Evolutionary conservation across 768 basidiomycete species (phyloP), one percentile per base, ranked within the genome.

Genomic region (Leccinum imitatum): DNA sequence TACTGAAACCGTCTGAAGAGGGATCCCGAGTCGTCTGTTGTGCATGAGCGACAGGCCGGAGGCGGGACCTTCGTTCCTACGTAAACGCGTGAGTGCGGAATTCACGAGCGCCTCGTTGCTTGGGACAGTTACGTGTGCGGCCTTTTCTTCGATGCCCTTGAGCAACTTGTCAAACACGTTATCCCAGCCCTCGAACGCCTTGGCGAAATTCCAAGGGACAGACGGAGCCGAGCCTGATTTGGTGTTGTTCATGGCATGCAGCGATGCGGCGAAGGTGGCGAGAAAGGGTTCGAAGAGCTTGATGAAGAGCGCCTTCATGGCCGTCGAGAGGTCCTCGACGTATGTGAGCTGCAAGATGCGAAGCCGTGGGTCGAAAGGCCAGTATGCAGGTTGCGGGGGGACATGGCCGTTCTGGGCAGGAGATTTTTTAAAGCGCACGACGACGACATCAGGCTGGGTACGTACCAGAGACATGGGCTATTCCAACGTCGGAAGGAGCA

Each of bases 261-360:
- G 75, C 15, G 93, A 94, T 7, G 90, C 86, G 44, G 95, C 87
- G 65, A 98, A 91, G 0, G 89, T 82, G 7, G 88, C 78, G 27
- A 98, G 77, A 72, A 94, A 89, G 0, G 93, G 92, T 64, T 90
- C 84, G 67, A 93, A 97, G 59, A 91, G 82, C 70, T 92, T 87
- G 65, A 96, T 77, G 70, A 98, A 99, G 50, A 96, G 80, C 0
- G 85, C 77, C 69, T 93, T 94, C 67, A 95, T 81, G 5, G 90
- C 84, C 13, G 77, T 76, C 25, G 98, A 81, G 19, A 99, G 86
- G 48, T 93, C 91, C 1, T 95, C 93, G 58, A 97, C 89, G 70
- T 98, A 98, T 9, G 94, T 88, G 39, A 99, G 82, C 61, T 96
- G 95, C 17, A 99, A 82, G 60, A 99, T 93, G 58, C 95, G 91